Percentiles rank a stretch among this genome's conserved stretches.
These are phyloP conservation scores for Elsinoe necatrix DNA, from an alignment of 2,329 filamentous ascomycete species.

Conservation along the genomic window DNA sequence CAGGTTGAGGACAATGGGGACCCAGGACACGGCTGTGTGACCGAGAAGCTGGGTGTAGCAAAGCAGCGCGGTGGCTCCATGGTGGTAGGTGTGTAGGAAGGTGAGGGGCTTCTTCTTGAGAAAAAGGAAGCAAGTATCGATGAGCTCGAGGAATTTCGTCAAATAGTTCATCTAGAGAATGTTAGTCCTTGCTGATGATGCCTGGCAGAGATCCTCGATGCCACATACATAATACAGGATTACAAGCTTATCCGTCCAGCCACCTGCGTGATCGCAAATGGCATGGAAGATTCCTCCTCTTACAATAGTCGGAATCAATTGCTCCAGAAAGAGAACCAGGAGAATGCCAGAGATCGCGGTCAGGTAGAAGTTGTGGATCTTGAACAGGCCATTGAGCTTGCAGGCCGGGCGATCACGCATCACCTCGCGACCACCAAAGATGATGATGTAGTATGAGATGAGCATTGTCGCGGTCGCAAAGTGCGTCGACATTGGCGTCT, in stretches of 20 bases:
- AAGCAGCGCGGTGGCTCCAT: conserved; percentile 89
- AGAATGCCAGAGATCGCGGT: conserved; percentile 76
- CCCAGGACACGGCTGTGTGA: conserved; percentile 88
- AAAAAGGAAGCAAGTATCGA: conserved; percentile 94
- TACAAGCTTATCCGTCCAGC: conserved; percentile 89
- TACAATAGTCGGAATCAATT: conserved; percentile 74
- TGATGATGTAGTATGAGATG: conserved; percentile 81
- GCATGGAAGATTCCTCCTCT: conserved; percentile 78
- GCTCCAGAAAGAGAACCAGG: conserved; percentile 79
- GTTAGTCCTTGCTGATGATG: conserved; percentile 14
- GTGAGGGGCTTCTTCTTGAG: conserved; percentile 99
- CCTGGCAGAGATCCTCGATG: conserved; percentile 22
- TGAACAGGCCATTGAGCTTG: conserved; percentile 82
- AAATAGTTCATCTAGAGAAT: conserved; percentile 80
- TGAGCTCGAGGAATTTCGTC: conserved; percentile 91
- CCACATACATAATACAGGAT: conserved; percentile 90
- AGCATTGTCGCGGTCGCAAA: conserved; percentile 74
- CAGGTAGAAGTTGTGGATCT: conserved; percentile 93
- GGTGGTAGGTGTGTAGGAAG: conserved; percentile 98
- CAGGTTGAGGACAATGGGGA: conserved; percentile 85
- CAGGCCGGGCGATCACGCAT: conserved; percentile 83
- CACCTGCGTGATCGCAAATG: conserved; percentile 73
- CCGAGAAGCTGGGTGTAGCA: conserved; percentile 97
- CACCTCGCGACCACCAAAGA: conserved; percentile 83
- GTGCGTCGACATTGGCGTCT: conserved; percentile 84